Evolutionary conservation across 257 asterid genomes (phyloP).

Genomic region (Ilex aquifolium): DNA sequence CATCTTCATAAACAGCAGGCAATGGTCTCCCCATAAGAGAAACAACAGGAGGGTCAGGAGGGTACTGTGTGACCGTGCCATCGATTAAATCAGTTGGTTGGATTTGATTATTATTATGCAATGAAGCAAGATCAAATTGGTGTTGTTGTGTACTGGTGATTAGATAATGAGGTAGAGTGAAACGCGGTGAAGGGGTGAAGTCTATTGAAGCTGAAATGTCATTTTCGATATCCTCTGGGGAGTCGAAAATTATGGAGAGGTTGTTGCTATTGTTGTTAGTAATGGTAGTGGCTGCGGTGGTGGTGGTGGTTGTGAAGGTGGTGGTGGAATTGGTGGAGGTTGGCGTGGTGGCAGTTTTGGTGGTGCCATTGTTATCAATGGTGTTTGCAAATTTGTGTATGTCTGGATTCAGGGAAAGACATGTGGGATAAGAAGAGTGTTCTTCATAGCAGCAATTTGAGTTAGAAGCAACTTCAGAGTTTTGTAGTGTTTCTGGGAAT

Average conservation of each 20-base stretch:
- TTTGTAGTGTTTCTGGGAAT: background rate
- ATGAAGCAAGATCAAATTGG: conserved; percentile 28
- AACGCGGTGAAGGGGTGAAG: conserved; percentile 42
- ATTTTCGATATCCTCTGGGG: conserved; percentile 42
- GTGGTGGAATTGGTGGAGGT: conserved; percentile 12
- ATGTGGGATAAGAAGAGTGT: conserved; percentile 46
- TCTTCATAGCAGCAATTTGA: conserved; percentile 28
- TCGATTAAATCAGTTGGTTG: conserved; percentile 15
- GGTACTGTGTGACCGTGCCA: conserved; percentile 28
- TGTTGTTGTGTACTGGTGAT: conserved; percentile 31
- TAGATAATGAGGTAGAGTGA: conserved; percentile 34
- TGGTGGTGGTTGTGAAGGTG: conserved; percentile 7
- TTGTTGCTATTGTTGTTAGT: conserved; percentile 13
- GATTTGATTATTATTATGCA: conserved; percentile 16
- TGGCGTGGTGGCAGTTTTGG: conserved; percentile 16
- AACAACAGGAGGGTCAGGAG: conserved; percentile 16
- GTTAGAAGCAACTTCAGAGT: background rate
- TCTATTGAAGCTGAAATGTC: conserved; percentile 84
- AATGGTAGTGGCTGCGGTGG: background rate
- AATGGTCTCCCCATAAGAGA: conserved; percentile 37
- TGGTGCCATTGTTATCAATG: conserved; percentile 15
- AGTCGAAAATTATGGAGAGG: conserved; percentile 37
- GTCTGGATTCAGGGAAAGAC: conserved; percentile 32
- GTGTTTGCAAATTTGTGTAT: conserved; percentile 25
- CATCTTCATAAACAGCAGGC: conserved; percentile 38